Base-by-base conservation (phyloP, 306 rosid species). In the Dryas octopetala region DNA sequence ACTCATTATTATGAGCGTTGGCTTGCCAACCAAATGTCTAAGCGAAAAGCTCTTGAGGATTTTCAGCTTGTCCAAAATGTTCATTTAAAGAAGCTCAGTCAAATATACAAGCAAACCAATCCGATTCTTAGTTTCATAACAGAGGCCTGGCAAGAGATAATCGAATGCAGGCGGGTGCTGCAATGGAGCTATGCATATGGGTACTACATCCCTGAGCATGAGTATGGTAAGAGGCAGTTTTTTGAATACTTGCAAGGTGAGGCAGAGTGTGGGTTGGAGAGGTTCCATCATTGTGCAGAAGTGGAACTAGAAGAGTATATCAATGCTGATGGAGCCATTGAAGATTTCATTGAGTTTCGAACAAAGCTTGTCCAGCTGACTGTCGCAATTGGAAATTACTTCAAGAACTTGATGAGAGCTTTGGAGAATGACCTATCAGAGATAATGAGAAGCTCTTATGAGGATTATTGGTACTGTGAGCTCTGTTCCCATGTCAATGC, bases 371-470 rank as follows among this genome's bases (percentile, higher is more conserved):
- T n/a, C n/a, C 11, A 58, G 46, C 48, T 80, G 32, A 83, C 82
- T 0, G 23, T 0, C 17, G 80, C 65, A 47, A 76, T 82, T 2
- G 49, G 70, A 43, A 58, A 15, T 7, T 75, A 78, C 80, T 83
- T 83, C 60, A 63, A 84, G 86, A 86, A 82, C 68, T 74, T 88
- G 81, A 87, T 88, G 38, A 72, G 79, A 55, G 89, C 89, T 5
- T 74, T 88, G 79, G 90, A 88, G 80, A 85, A 88, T 71, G 90
- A 87, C 60, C 75, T 86, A 48, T 40, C 88, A 7, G 90, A 86
- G 79, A 87, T 88, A 32, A 23, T 23, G 23, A 23, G 23, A 69
- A 47, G n/a, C 15, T 41, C 51, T 40, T 14, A 12, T 2, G 54
- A 15, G 57, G 41, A 13, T 50, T 40, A 61, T 61, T 69, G 65